phyloP scores from a whole-genome alignment of 371 early-diverging fungal species.

The Choanephora cucurbitarum region DNA sequence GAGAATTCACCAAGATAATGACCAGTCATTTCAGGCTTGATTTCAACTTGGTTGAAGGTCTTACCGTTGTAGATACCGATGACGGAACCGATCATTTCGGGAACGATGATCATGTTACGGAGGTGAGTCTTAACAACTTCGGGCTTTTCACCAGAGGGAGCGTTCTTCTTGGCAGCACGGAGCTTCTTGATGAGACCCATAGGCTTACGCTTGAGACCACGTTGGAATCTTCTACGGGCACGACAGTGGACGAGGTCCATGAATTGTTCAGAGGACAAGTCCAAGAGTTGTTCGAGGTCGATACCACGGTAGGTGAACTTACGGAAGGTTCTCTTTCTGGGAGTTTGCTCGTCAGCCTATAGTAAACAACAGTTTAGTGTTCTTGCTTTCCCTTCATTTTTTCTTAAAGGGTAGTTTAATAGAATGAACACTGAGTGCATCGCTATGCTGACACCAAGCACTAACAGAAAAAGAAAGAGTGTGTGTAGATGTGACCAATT shows the following conservation, averaged over 20 bases:
- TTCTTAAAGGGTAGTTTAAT: too few species aligned
- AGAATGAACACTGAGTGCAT: too few species aligned
- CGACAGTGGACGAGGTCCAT: slow-evolving; percentile 94
- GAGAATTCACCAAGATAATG: slow-evolving; percentile 97
- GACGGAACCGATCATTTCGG: slow-evolving; percentile 99
- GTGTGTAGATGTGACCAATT: not conserved
- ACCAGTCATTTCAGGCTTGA: slow-evolving; percentile 99
- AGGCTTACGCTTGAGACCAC: slow-evolving; percentile 97
- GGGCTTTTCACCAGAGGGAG: slow-evolving; percentile 55
- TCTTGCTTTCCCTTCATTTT: too few species aligned
- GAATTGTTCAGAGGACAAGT: slow-evolving; percentile 92
- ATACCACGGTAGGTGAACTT: slow-evolving; percentile 99
- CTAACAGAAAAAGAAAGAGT: not conserved
- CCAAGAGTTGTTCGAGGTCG: slow-evolving; percentile 90
- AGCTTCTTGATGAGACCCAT: slow-evolving; percentile 96
- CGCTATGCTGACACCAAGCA: too few species aligned
- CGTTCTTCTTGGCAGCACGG: slow-evolving; percentile 93
- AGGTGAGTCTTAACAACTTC: slow-evolving; percentile 99
- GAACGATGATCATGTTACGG: slow-evolving; percentile 99
- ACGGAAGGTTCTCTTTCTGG: slow-evolving; percentile 96
- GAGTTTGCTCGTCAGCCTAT: slow-evolving; percentile 53
- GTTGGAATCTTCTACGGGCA: slow-evolving; percentile 95
- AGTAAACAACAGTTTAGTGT: not conserved
- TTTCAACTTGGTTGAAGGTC: slow-evolving; percentile 99
- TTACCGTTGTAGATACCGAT: slow-evolving; percentile 99